phyloP scores from a whole-genome alignment of 73 alveolate species.

The Urostyla sp. region DNA sequence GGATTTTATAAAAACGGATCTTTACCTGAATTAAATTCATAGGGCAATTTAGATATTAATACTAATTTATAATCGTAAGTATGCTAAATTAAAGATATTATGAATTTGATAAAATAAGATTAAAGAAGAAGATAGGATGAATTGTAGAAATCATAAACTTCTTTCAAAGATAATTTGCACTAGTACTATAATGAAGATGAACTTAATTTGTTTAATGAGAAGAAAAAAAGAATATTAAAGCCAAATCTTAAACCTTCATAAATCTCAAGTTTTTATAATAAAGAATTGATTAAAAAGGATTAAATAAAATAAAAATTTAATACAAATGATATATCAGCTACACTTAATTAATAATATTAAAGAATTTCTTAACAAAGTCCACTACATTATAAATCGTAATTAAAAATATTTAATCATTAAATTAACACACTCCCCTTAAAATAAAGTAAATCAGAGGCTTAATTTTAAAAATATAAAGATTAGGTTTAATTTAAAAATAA shows the following conservation, averaged over 20 bases:
- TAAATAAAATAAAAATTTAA: slow-evolving; percentile 13
- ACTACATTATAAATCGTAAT: too few species aligned
- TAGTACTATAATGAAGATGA: slow-evolving; percentile 4
- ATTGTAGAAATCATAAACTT: not conserved
- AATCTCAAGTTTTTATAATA: slow-evolving; percentile 22
- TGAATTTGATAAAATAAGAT: not conserved
- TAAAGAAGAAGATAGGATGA: not conserved
- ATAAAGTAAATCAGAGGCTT: too few species aligned
- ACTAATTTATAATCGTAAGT: too few species aligned
- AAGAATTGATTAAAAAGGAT: slow-evolving; percentile 2
- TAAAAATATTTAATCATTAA: too few species aligned
- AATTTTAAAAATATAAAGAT: too few species aligned
- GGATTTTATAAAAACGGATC: not conserved
- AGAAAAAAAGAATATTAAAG: slow-evolving; percentile 14
- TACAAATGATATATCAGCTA: too few species aligned
- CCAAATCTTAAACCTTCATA: slow-evolving; percentile 31
- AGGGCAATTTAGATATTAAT: not conserved
- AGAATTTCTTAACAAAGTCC: too few species aligned
- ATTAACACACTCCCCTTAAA: too few species aligned
- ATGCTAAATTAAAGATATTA: not conserved
- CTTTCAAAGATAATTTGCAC: not conserved
- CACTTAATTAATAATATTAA: too few species aligned
- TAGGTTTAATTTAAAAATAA: too few species aligned
- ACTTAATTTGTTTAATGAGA: slow-evolving; percentile 5
- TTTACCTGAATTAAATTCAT: not conserved